Percentiles rank a stretch among this genome's conserved stretches.
phyloP scores from a whole-genome alignment of 257 asterid genomes.

The Ballota nigra region DNA sequence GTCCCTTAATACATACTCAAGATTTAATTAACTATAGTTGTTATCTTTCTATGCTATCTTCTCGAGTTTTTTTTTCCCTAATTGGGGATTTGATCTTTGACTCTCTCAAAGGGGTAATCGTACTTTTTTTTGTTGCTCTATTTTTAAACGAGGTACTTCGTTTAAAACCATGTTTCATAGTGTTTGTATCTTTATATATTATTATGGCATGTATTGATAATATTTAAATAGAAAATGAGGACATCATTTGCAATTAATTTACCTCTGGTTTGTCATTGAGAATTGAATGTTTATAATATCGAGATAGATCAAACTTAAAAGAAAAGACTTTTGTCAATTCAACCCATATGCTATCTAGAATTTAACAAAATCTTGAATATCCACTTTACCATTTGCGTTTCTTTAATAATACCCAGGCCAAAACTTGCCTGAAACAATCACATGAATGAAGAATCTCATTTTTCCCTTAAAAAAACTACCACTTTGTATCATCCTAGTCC shows the following conservation, averaged over 20 bases:
- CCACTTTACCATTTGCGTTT: no score
- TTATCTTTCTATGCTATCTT: conserved; percentile 1
- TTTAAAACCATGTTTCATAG: not conserved
- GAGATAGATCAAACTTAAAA: not conserved
- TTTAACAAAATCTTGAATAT: not conserved
- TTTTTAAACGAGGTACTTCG: not conserved
- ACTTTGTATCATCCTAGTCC: no score
- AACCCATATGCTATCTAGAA: not conserved
- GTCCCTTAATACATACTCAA: no score
- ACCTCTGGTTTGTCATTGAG: not conserved
- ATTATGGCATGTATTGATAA: not conserved
- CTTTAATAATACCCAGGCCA: no score
- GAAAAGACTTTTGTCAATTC: not conserved
- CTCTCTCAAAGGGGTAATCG: not conserved
- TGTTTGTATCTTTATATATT: not conserved
- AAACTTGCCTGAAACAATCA: no score
- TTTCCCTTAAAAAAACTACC: no score
- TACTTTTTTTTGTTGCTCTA: not conserved
- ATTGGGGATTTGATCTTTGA: conserved; percentile 12
- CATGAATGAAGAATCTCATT: no score
- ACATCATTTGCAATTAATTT: not conserved
- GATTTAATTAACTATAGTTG: not conserved
- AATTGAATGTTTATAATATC: not conserved
- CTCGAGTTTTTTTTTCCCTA: not conserved
- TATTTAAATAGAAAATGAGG: not conserved